Evolutionary conservation across 495 filamentous ascomycete species (phyloP), one percentile per base, ranked within the genome.

Genomic region (Xylaria flabelliformis): DNA sequence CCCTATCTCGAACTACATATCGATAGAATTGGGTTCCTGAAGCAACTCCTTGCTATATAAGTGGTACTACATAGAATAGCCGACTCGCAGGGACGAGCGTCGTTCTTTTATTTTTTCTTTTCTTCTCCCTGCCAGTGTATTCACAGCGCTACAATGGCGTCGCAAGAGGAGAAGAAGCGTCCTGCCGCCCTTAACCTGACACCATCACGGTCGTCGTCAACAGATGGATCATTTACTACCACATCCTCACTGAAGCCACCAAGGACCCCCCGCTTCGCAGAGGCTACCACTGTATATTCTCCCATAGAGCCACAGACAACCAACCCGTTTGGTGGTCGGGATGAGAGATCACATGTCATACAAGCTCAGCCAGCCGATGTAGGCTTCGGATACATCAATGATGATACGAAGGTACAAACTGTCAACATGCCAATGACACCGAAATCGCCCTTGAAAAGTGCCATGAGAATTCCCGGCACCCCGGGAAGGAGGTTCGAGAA

Each of bases 251-350:
- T 97, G 61, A 94, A 91, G 83, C 85, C 91, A 36, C 92, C 92
- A 42, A 88, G 94, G 71, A 93, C 92, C 62, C 90, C 94, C 73
- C 92, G 94, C 72, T 97, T 97, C 77, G 93, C 93, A 50, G 94
- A 97, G 84, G 94, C 94, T 42, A 97, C 94, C 8, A 87, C 93
- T 26, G 92, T 97, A 64, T 86, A 95, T 81, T 97, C 94, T 34
- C 94, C 94, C 66, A 86, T 96, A 76, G 92, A 91, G 58, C 70
- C 70, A 21, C 83, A 85, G 6, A 80, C 74, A 29, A 82, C 84
- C 70, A 88, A 88, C 6, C 93, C 93, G 1, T 96, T 97, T 78
- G 88, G 88, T 56, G 63, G 70, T 74, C 74, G 71, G 68, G 90
- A 93, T 73, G 87, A 89, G 39, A 85, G 86, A 59, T 84, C 86